A percentile compares a stretch with the other conserved stretches of the same genome.
Evolutionary conservation across 495 filamentous ascomycete genomes (phyloP).

Genomic region (Cercophora sp.): DNA sequence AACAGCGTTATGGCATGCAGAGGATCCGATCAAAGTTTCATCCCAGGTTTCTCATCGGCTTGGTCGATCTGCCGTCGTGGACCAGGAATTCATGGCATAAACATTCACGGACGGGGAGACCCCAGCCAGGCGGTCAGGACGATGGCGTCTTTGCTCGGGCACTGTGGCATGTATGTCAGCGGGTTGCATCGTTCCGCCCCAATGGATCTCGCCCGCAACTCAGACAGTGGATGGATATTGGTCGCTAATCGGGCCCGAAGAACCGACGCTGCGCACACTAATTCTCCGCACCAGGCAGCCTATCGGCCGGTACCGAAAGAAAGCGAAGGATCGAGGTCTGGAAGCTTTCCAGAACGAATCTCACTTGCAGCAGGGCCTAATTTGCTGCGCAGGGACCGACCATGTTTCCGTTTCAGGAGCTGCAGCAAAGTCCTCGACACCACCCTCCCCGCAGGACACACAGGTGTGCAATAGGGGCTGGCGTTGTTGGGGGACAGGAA

Average conservation of each 20-base stretch:
- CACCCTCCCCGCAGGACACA: too few relatives aligned
- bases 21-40: too few relatives aligned
- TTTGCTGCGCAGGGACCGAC: constrained; percentile 4
- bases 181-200: constrained; percentile 8
- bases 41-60: too few relatives aligned
- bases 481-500: too few relatives aligned
- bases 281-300: constrained; percentile 4
- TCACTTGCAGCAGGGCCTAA: constrained; percentile 3
- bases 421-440: too few relatives aligned
- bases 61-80: too few relatives aligned
- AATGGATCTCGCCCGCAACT: constrained; percentile 3
- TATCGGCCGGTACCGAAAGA: constrained; percentile 1
- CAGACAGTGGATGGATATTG: too few relatives aligned
- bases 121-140: not conserved
- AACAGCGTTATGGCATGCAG: too few relatives aligned
- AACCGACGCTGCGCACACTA: not conserved
- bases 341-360: constrained; percentile 9
- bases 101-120: too few relatives aligned
- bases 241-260: not conserved
- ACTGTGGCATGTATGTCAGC: not conserved
- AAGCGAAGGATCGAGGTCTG: not conserved
- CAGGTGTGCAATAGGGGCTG: too few relatives aligned
- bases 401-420: constrained; percentile 9
- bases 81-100: too few relatives aligned
- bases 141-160: not conserved